Conservation (phyloP, 371 early-diverging fungal genomes). For the Rhizopus sp. region DNA sequence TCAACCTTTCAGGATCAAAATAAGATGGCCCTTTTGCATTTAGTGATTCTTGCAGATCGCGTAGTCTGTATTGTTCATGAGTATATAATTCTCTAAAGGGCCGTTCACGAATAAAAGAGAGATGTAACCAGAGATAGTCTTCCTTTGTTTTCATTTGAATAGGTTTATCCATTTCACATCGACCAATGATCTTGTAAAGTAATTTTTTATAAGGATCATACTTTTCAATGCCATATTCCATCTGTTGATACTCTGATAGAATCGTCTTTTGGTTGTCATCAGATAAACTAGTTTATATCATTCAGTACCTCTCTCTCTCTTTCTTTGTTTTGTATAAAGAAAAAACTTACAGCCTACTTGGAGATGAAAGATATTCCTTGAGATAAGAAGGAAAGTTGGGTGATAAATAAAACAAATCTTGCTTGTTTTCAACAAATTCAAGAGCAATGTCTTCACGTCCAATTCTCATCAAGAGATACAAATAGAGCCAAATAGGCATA, state of each 20-base stretch:
- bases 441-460: conserved; percentile 70
- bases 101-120: conserved; percentile 67
- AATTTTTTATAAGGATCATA: conserved; percentile 88
- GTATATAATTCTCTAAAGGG: conserved; percentile 31
- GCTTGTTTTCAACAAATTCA: conserved; percentile 58
- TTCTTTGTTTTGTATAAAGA: background rate
- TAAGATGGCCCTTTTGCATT: conserved; percentile 50
- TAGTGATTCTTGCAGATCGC: conserved; percentile 66
- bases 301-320: background rate
- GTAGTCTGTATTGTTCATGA: conserved; percentile 61
- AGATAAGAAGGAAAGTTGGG: conserved; percentile 63
- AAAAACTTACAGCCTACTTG: conserved; percentile 19
- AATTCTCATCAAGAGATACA: conserved; percentile 76
- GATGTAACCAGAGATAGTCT: conserved; percentile 85
- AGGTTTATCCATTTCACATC: conserved; percentile 76
- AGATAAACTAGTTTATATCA: conserved; percentile 33
- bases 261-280: conserved; percentile 51
- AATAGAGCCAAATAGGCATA: conserved; percentile 83
- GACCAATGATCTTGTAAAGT: conserved; percentile 85
- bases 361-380: conserved; percentile 62
- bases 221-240: conserved; percentile 45
- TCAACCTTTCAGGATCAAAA: conserved; percentile 66
- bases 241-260: conserved; percentile 57
- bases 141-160: conserved; percentile 69
- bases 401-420: conserved; percentile 53